Evolutionary conservation across 768 basidiomycete genomes (phyloP).

Genomic region (Lactarius sp.): DNA sequence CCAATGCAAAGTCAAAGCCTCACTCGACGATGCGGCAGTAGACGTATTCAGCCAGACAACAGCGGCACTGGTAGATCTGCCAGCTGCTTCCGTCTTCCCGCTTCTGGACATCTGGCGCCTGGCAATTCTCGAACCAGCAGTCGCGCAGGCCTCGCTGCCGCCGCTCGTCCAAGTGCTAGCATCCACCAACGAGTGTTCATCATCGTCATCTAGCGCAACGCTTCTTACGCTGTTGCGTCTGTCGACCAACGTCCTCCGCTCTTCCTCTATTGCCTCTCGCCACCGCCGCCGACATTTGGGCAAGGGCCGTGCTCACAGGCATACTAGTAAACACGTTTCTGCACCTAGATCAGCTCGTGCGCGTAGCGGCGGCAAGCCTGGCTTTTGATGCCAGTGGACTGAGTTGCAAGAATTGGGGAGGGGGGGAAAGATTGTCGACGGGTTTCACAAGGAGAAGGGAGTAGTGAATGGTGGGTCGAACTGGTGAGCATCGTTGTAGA

Average conservation of each 20-base stretch:
- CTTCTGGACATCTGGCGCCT: conserved; percentile 80
- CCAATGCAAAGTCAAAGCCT: conserved; percentile 20
- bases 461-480: conserved; percentile 85
- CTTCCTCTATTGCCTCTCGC: conserved; percentile 39
- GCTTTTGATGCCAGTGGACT: conserved; percentile 67
- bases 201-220: conserved; percentile 40
- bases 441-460: conserved; percentile 42
- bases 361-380: conserved; percentile 77
- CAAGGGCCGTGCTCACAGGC: conserved; percentile 39
- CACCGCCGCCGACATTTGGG: conserved; percentile 27
- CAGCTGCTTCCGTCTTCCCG: conserved; percentile 66
- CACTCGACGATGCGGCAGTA: conserved; percentile 23
- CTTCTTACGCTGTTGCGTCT: conserved; percentile 64
- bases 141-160: conserved; percentile 35
- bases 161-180: conserved; percentile 44
- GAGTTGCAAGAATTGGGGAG: conserved; percentile 45
- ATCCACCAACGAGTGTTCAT: conserved; percentile 31
- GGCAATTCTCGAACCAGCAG: conserved; percentile 54
- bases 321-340: conserved; percentile 65
- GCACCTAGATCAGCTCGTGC: conserved; percentile 60
- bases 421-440: conserved; percentile 31
- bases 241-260: conserved; percentile 62
- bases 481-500: conserved; percentile 78
- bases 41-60: conserved; percentile 41
- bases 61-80: conserved; percentile 35